Evolutionary conservation across 2,329 filamentous ascomycete species (phyloP).

Genomic region (Metarhizium humberi): DNA sequence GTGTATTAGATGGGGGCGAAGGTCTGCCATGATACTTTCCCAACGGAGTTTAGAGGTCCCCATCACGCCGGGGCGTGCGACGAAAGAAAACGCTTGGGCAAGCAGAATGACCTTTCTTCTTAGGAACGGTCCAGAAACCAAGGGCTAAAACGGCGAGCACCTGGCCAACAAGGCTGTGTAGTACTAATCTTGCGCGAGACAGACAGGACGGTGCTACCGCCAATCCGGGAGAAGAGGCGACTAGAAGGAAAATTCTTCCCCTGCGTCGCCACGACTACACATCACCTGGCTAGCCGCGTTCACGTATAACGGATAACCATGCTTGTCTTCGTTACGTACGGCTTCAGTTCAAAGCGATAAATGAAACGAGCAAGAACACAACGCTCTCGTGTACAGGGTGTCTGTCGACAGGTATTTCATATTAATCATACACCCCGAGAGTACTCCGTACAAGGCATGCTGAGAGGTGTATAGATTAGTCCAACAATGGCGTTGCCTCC

Average conservation of each 20-base stretch:
- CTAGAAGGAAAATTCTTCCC: neutral
- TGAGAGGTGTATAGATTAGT: conserved; percentile 1
- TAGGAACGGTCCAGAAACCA: conserved; percentile 3
- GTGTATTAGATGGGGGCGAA: neutral
- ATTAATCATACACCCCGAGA: conserved; percentile 2
- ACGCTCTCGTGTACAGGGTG: no score
- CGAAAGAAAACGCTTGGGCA: neutral
- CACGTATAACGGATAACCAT: neutral
- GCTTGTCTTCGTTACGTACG: neutral
- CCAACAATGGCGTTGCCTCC: conserved; percentile 5
- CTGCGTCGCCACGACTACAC: neutral
- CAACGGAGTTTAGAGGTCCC: conserved; percentile 1
- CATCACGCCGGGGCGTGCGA: conserved; percentile 1
- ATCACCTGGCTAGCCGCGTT: no score
- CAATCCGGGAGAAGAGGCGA: neutral
- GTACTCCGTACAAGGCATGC: neutral
- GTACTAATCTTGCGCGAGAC: neutral
- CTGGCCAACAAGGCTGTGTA: neutral
- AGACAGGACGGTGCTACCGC: neutral
- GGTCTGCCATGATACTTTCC: conserved; percentile 3
- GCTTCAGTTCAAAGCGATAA: neutral
- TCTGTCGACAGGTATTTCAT: neutral
- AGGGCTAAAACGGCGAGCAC: neutral
- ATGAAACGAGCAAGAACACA: no score
- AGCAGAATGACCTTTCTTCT: neutral